Conservation (phyloP, 1,284 basidiomycete species). For the Ganoderma lingzhi region DNA sequence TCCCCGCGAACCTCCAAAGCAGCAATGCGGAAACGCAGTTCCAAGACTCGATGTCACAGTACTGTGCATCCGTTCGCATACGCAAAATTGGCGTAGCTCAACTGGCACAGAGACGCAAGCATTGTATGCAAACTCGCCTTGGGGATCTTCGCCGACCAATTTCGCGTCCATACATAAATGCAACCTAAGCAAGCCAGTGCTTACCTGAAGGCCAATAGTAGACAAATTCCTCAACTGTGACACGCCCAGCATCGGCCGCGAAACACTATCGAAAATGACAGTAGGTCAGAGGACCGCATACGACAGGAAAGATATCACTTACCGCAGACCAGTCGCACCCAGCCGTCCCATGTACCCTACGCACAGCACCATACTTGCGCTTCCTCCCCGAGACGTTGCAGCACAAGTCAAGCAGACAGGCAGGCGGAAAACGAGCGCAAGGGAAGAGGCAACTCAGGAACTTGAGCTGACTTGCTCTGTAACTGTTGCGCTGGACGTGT, state of each 20-base stretch:
- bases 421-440: background rate
- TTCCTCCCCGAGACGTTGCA: constrained; percentile 9
- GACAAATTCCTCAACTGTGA: constrained; percentile 20
- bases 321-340: constrained; percentile 28
- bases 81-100: no score
- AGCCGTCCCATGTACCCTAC: constrained; percentile 29
- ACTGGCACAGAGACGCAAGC: background rate
- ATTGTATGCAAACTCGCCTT: background rate
- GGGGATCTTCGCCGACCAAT: background rate
- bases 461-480: background rate
- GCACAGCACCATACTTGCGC: constrained; percentile 26
- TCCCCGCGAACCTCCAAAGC: no score
- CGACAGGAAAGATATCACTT: background rate
- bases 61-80: no score
- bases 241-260: constrained; percentile 20
- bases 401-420: constrained; percentile 2
- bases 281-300: background rate
- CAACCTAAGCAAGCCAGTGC: background rate
- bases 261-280: background rate
- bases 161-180: background rate
- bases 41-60: no score
- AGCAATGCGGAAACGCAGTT: no score
- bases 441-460: background rate
- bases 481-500: constrained; percentile 5
- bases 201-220: constrained; percentile 25